Evolutionary conservation across 2,329 filamentous ascomycete species (phyloP), one percentile per base, ranked within the genome.

Genomic region (Sordariomycetes sp.): DNA sequence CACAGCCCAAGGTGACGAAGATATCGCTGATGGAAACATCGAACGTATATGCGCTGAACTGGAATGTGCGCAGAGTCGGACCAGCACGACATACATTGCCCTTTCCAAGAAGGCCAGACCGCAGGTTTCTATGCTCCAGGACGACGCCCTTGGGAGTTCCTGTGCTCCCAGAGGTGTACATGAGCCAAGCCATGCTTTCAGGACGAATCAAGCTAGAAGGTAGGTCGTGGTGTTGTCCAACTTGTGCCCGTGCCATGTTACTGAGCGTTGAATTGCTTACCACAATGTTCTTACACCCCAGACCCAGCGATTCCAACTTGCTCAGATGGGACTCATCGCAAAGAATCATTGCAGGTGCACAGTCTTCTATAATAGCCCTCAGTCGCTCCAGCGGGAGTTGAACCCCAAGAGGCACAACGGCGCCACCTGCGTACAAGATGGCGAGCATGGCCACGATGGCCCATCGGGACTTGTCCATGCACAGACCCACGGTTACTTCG

Each of bases 11-110:
- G 0, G 69, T 70, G 37, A 65, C 69, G 12, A 72, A 59, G 56
- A 73, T 70, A 42, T 69, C 69, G 45, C 66, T 62, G 15, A 72
- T 63, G 38, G 65, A 66, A 32, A 68, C 68, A 39, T 74, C 70
- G 38, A 73, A 74, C 7, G 68, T 69, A 40, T 72, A 72, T 1
- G 36, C 29, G 18, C 24, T 27, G 33, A 38, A 38, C 25, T 35
- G 36, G 21, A 38, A 33, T 24, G 21, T 19, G 17, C 35, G 29
- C 16, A 16, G 15, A 5, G 30, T 37, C 20, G 35, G 20, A 14
- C 33, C 21, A 18, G 24, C 24, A 14, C 19, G 24, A 9, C 28
- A 31, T 6, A 18, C 14, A 4, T 15, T 25, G 26, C 27, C 34
- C 5, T 25, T 30, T 12, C 26, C 16, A 7, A 35, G 6, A 6